Evolutionary conservation across 305 asterid species (phyloP), one percentile per base, ranked within the genome.

Genomic region (Rubia occidens): DNA sequence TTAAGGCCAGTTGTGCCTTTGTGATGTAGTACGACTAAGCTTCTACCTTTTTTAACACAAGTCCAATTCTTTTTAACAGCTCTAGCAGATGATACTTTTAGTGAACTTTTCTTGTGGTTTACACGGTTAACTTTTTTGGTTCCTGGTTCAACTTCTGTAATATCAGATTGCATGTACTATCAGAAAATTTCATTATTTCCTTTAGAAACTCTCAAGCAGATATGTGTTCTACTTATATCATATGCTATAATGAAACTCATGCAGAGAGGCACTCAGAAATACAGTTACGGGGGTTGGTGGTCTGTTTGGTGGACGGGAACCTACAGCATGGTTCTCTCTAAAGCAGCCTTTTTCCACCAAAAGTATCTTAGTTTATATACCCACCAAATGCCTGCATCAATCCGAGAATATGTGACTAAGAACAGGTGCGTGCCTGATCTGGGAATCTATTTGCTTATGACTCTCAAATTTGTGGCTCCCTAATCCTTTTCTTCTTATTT

Each of bases 251-350:
- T 44, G 21, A 56, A 44, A 35, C 64, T 68, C 56, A 20, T 77
- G 79, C 88, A 89, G 95, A 74, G 75, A 62, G 86, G 78, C 53
- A 72, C 68, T 70, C 78, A 71, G 58, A 69, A 71, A 72, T 87
- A 80, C 54, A 66, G 77, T 15, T 87, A 87, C 69, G 82, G 91
- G 49, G 94, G 94, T 73, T 85, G 94, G 91, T 89, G 88, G 91
- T 87, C 89, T 68, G 89, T 89, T 72, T 90, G 97, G 97, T 88
- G 96, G 95, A 87, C 83, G 39, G 97, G 97, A 18, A 78, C 90
- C 39, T 90, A 88, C 66, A 90, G 93, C 72, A 88, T 90, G 86
- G 84, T 90, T 68, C 95, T 88, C 64, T 85, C 92, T 15, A 90
- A 90, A 78, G 97, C 96, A 32, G 88, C 96, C 64, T 87, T 90